Conservation (phyloP, 2,329 filamentous ascomycete genomes). For the Xylariomycetidae sp. region DNA sequence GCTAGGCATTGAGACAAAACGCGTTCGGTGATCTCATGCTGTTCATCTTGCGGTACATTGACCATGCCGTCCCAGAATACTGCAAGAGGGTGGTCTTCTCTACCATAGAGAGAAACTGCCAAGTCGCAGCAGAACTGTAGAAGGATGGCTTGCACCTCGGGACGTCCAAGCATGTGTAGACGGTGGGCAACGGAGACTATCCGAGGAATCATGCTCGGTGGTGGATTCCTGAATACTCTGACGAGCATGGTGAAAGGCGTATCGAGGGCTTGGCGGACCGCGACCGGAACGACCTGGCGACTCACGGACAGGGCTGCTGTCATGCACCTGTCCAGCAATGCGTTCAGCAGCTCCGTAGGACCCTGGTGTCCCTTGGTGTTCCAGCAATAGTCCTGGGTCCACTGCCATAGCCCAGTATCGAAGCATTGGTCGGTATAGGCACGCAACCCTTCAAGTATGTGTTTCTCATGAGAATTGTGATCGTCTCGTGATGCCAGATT, state of each 20-base stretch:
- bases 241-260: conserved; percentile 21
- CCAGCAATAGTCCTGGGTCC: conserved; percentile 19
- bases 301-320: conserved; percentile 22
- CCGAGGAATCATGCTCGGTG: conserved; percentile 21
- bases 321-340: conserved; percentile 23
- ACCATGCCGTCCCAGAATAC: conserved; percentile 21
- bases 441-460: conserved; percentile 15
- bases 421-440: conserved; percentile 17
- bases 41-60: conserved; percentile 16
- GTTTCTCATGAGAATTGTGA: conserved; percentile 5
- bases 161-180: conserved; percentile 19
- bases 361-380: conserved; percentile 17
- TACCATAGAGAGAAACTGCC: conserved; percentile 13
- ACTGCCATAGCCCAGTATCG: conserved; percentile 16
- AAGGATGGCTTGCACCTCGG: conserved; percentile 20
- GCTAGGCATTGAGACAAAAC: conserved; percentile 18
- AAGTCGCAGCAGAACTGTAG: conserved; percentile 24
- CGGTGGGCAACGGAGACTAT: conserved; percentile 18
- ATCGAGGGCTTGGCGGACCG: conserved; percentile 20
- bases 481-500: too few species aligned
- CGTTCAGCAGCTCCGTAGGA: conserved; percentile 21
- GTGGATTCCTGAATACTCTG: conserved; percentile 23
- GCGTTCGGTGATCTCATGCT: conserved; percentile 13
- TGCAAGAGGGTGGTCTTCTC: conserved; percentile 14
- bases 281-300: conserved; percentile 20